Conservation (phyloP, 1,284 basidiomycete species). For the Violaceomyces palustris region DNA sequence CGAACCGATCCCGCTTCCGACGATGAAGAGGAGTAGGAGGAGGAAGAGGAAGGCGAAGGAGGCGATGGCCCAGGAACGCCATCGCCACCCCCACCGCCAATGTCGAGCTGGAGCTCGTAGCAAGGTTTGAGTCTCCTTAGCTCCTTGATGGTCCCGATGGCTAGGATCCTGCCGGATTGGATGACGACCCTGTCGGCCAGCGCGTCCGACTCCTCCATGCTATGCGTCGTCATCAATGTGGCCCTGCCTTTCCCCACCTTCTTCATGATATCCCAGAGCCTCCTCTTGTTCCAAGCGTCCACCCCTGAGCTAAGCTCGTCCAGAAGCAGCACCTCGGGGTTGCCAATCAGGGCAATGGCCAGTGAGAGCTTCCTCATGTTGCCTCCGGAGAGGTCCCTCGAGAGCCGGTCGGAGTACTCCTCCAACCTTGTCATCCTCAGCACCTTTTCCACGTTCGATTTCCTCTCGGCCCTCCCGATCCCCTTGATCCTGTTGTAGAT, state of each 20-base stretch:
- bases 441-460: constrained; percentile 61
- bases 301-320: constrained; percentile 79
- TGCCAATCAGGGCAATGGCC: constrained; percentile 73
- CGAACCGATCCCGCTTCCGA: too few relatives aligned
- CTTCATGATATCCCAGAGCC: constrained; percentile 71
- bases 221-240: constrained; percentile 59
- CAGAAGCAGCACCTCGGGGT: constrained; percentile 70
- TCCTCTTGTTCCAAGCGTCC: constrained; percentile 74
- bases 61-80: too few relatives aligned
- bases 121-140: constrained; percentile 65
- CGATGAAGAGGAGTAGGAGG: too few relatives aligned
- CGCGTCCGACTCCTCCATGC: constrained; percentile 77
- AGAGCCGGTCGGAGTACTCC: constrained; percentile 65
- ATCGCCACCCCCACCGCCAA: constrained; percentile 62
- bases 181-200: constrained; percentile 58
- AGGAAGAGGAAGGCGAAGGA: too few relatives aligned
- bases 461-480: constrained; percentile 59
- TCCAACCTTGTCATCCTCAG: constrained; percentile 63
- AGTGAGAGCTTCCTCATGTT: constrained; percentile 67
- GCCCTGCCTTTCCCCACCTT: constrained; percentile 57
- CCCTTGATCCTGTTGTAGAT: constrained; percentile 59
- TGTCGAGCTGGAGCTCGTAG: constrained; percentile 73
- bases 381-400: constrained; percentile 69
- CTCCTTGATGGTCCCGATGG: constrained; percentile 65
- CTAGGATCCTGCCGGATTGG: constrained; percentile 44